Conservation (phyloP, 208 protist genomes). For the Trypanosoma theileri region DNA sequence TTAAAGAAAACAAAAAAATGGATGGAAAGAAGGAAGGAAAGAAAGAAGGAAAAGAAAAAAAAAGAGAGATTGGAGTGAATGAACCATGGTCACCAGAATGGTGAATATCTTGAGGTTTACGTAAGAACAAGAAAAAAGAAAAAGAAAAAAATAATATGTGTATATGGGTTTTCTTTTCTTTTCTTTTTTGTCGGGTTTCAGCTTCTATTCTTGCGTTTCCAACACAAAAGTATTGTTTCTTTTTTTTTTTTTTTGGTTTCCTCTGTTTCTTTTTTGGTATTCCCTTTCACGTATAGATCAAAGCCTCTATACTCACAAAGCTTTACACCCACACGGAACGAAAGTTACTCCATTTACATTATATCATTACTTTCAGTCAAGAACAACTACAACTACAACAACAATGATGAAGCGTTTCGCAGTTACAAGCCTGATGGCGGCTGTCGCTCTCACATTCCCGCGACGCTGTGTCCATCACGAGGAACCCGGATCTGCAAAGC, state of each 20-base stretch:
- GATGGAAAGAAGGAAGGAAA: not conserved
- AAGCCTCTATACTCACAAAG: not conserved
- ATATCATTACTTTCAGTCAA: not conserved
- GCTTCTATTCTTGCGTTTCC: conserved; percentile 8
- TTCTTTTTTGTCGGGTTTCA: conserved; percentile 1
- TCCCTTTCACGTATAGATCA: not conserved
- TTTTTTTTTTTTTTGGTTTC: conserved; percentile 20
- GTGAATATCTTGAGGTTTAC: not conserved
- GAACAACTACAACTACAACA: too few relatives aligned
- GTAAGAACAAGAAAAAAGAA: not conserved
- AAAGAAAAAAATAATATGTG: not conserved
- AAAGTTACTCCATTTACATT: not conserved
- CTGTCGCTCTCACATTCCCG: not conserved
- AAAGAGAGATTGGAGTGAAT: not conserved
- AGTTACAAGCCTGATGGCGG: not conserved
- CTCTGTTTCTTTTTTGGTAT: not conserved
- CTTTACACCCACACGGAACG: not conserved
- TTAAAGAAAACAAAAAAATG: not conserved
- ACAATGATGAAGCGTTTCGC: conserved; percentile 34
- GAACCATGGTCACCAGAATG: too few relatives aligned
- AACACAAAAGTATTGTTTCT: not conserved
- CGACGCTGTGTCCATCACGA: conserved; percentile 6
- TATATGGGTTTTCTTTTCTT: conserved; percentile 1
- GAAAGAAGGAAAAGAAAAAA: not conserved
- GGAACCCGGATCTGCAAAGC: conserved; percentile 43